Evolutionary conservation across 352 stramenopile species (phyloP).

Genomic region (Globisporangium nagaii): DNA sequence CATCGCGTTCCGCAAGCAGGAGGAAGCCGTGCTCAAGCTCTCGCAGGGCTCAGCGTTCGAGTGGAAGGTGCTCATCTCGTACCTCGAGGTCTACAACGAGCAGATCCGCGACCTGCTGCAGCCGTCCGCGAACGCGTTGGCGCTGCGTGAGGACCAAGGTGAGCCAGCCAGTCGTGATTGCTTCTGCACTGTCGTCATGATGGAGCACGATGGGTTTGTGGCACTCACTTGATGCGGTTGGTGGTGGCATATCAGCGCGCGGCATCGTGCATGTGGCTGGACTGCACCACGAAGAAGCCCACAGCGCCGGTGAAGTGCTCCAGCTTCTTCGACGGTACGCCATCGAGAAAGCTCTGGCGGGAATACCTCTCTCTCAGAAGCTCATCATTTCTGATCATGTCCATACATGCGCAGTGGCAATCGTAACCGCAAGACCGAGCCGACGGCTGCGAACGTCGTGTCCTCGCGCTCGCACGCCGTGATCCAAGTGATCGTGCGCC

Average conservation of each 20-base stretch:
- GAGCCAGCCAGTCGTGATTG: background rate
- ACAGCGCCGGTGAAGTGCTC: slow-evolving; percentile 39
- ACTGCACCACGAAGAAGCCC: slow-evolving; percentile 42
- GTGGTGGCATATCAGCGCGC: slow-evolving; percentile 17
- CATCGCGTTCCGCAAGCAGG: slow-evolving; percentile 51
- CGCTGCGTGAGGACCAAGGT: slow-evolving; percentile 50
- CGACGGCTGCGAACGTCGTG: slow-evolving; percentile 76
- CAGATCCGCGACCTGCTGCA: slow-evolving; percentile 88
- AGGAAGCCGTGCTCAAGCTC: slow-evolving; percentile 39
- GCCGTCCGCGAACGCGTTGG: slow-evolving; percentile 20
- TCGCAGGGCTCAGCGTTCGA: slow-evolving; percentile 43
- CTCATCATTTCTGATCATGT: no score
- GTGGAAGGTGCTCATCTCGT: slow-evolving; percentile 82
- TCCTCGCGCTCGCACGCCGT: slow-evolving; percentile 83
- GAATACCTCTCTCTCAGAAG: no score
- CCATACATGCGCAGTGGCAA: slow-evolving; percentile 36
- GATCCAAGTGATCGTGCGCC: slow-evolving; percentile 65
- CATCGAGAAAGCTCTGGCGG: background rate
- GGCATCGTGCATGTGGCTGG: slow-evolving; percentile 51
- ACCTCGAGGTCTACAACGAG: slow-evolving; percentile 93
- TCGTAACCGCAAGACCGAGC: slow-evolving; percentile 49
- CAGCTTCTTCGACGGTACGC: slow-evolving; percentile 35
- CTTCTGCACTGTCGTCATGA: no score
- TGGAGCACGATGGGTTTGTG: no score
- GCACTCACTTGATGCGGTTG: background rate